phyloP scores from a whole-genome alignment of 1,284 basidiomycete species.

The Amylostereum chailletii region DNA sequence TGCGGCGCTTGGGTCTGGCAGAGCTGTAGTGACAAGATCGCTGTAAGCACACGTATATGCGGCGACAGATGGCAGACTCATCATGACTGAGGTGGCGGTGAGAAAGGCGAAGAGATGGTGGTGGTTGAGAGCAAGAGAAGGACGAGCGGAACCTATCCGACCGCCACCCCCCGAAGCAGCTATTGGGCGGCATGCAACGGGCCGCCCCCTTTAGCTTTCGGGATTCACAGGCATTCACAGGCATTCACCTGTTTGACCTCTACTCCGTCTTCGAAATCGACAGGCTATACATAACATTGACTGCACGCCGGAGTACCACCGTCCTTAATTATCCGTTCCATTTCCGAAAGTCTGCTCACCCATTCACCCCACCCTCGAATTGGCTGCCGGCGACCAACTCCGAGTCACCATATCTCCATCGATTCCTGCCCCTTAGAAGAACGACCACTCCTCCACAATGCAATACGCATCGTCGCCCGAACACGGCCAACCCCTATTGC shows the following conservation, averaged over 20 bases:
- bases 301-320: too few relatives aligned
- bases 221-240: not conserved
- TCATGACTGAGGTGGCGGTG: conserved; percentile 17
- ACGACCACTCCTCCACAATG: conserved; percentile 65
- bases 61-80: conserved; percentile 17
- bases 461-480: conserved; percentile 52
- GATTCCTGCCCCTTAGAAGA: conserved; percentile 28
- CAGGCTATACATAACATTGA: too few relatives aligned
- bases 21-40: conserved; percentile 19
- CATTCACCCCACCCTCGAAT: not conserved
- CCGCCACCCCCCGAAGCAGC: not conserved
- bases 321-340: not conserved
- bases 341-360: not conserved
- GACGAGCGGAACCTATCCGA: not conserved
- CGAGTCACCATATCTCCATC: not conserved
- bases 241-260: not conserved
- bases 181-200: not conserved
- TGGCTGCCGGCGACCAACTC: not conserved
- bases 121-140: conserved; percentile 1
- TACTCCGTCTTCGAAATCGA: not conserved
- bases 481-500: conserved; percentile 40
- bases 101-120: not conserved
- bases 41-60: conserved; percentile 1
- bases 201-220: not conserved
- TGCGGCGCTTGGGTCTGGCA: conserved; percentile 82